Evolutionary conservation across 139 green algal genomes (phyloP).

Genomic region (Parachlorella kessleri): DNA sequence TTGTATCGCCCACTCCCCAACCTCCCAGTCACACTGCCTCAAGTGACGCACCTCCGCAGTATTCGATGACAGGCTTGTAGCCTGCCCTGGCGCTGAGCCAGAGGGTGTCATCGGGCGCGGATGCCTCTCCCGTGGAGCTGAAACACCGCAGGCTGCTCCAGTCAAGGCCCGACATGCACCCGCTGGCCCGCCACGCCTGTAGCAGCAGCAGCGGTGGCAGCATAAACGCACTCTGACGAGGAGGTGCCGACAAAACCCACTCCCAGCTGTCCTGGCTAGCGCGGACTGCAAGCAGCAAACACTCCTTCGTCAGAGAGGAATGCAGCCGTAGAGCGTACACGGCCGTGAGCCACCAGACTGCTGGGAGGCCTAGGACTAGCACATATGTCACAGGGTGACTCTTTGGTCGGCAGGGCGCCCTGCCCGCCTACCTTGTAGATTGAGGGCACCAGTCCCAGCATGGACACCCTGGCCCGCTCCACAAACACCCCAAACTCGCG

Average conservation of each 20-base stretch:
- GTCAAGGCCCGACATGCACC: conserved; percentile 57
- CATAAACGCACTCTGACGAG: too few relatives aligned
- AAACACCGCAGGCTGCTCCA: conserved; percentile 66
- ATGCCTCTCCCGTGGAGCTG: conserved; percentile 73
- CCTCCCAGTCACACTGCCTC: too few relatives aligned
- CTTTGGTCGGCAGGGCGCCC: too few relatives aligned
- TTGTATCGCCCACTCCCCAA: too few relatives aligned
- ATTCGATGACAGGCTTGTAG: conserved; percentile 91
- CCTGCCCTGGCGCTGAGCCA: conserved; percentile 65
- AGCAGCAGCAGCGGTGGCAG: conserved; percentile 7
- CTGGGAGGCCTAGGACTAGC: too few relatives aligned
- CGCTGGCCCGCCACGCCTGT: conserved; percentile 63
- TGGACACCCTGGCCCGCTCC: conserved; percentile 63
- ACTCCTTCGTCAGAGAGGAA: too few relatives aligned
- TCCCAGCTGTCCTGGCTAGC: too few relatives aligned
- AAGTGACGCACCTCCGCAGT: conserved; percentile 80
- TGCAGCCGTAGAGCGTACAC: too few relatives aligned
- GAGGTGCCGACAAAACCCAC: too few relatives aligned
- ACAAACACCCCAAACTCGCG: conserved; percentile 83
- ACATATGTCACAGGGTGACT: too few relatives aligned
- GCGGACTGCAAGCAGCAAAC: too few relatives aligned
- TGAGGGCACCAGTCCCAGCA: conserved; percentile 88
- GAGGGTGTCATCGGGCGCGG: conserved; percentile 62
- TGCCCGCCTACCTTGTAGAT: conserved; percentile 56
- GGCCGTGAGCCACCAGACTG: too few relatives aligned